Conservation (phyloP, 78 protist genomes). For the slime mould (Dictyostelium discoideum) region DNA sequence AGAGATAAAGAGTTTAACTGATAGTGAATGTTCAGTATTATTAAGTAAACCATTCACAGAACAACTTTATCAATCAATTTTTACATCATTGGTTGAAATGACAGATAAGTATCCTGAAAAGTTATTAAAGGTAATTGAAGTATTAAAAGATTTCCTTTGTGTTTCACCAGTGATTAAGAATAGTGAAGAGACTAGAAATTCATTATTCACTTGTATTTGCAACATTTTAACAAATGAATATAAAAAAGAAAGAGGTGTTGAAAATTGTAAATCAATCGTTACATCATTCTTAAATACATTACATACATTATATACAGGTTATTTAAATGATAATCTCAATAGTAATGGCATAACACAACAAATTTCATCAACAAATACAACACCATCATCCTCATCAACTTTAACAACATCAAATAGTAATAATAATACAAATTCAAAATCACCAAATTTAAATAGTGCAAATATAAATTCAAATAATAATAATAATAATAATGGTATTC, state of each 20-base stretch:
- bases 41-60: conserved; percentile 29
- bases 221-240: conserved; percentile 44
- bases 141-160: conserved; percentile 34
- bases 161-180: neutral
- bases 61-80: conserved; percentile 25
- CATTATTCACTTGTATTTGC: conserved; percentile 22
- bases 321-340: neutral
- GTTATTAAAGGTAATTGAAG: conserved; percentile 10
- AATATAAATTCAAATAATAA: neutral
- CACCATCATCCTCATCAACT: neutral
- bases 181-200: neutral
- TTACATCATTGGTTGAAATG: conserved; percentile 23
- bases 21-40: neutral
- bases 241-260: conserved; percentile 42
- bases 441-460: neutral
- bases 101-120: conserved; percentile 56
- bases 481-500: neutral
- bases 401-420: neutral
- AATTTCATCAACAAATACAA: neutral
- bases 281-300: conserved; percentile 23
- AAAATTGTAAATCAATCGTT: conserved; percentile 9
- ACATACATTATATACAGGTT: conserved; percentile 17
- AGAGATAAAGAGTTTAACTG: conserved; percentile 17
- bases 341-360: neutral
- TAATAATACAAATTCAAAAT: neutral